Evolutionary conservation across 108 stramenopile species (phyloP), one percentile per base, ranked within the genome.

Genomic region (Skeletonema costatum): DNA sequence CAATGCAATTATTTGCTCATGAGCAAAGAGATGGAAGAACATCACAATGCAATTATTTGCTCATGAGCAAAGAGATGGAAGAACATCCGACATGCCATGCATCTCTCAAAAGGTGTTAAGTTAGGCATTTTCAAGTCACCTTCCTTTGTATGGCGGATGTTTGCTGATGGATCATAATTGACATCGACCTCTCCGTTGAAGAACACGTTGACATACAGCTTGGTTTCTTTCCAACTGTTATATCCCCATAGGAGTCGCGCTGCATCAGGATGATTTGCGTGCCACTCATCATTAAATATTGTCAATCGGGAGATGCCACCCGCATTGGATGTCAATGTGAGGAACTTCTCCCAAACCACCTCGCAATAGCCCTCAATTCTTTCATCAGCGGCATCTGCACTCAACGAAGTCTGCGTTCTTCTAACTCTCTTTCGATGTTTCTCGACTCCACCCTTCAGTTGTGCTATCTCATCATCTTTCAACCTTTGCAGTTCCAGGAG

Each of bases 211-310:
- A 76, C 68, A 31, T 70, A 69, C 41, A 61, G 44, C 61, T 76
- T 76, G 3, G 70, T 36, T 42, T 72, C 71, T 7, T 5, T 31
- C 71, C 71, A 78, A 64, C 33, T 72, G 4, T 50, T 9, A 53
- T 66, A 78, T 17, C 77, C 77, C 41, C 60, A 72, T 4, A 78
- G 63, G 0, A 64, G 53, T 12, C 65, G 65, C 9, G 77, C 77
- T 6, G 77, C 77, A 41, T 66, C 41, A 16, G 71, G 51, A 36
- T 78, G 70, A 9, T 78, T 72, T 6, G 30, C 21, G 51, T 78
- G 77, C 77, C 77, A 78, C 13, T 70, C 46, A 41, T 78, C 65
- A 65, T 51, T 60, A 30, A 66, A 66, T 9, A 78, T 65, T 63
- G 77, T 78, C 21, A 65, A 41, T n/a, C 71, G 71, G 17, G 42